Evolutionary conservation across 1,139 yeast species (phyloP).

Genomic region (Saccharomyces pastorianus): DNA sequence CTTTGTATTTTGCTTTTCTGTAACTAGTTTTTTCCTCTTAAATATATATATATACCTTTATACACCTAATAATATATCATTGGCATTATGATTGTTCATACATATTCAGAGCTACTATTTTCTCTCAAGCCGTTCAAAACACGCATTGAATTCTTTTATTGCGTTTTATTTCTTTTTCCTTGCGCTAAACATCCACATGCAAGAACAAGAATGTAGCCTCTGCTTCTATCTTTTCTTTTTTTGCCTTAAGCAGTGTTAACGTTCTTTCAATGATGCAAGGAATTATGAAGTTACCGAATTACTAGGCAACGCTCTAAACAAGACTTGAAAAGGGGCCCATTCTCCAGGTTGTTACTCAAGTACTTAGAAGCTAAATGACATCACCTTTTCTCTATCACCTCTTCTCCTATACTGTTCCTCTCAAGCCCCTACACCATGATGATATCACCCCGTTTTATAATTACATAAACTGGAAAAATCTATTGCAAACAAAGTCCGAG

Average conservation of each 20-base stretch:
- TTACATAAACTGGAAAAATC: not conserved
- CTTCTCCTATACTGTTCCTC: too few relatives aligned
- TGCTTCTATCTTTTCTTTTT: too few relatives aligned
- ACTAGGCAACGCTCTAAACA: not conserved
- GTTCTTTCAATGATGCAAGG: too few relatives aligned
- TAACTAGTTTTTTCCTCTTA: not conserved
- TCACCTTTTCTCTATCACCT: too few relatives aligned
- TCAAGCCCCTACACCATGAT: not conserved
- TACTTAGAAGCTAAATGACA: too few relatives aligned
- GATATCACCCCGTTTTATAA: not conserved
- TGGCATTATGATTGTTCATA: not conserved
- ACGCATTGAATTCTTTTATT: not conserved
- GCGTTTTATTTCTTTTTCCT: not conserved
- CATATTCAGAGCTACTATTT: not conserved
- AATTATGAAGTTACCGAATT: not conserved
- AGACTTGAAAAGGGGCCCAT: too few relatives aligned
- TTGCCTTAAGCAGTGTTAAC: too few relatives aligned
- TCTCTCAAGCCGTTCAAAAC: too few relatives aligned
- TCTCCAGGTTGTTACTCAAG: too few relatives aligned
- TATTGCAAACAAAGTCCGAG: not conserved
- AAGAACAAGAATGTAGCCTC: not conserved
- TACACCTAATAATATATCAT: not conserved
- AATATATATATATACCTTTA: not conserved
- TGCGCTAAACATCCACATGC: not conserved
- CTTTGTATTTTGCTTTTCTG: not conserved